Evolutionary conservation across 805 yeast genomes (phyloP).

Genomic region (Candida lessepsii): DNA sequence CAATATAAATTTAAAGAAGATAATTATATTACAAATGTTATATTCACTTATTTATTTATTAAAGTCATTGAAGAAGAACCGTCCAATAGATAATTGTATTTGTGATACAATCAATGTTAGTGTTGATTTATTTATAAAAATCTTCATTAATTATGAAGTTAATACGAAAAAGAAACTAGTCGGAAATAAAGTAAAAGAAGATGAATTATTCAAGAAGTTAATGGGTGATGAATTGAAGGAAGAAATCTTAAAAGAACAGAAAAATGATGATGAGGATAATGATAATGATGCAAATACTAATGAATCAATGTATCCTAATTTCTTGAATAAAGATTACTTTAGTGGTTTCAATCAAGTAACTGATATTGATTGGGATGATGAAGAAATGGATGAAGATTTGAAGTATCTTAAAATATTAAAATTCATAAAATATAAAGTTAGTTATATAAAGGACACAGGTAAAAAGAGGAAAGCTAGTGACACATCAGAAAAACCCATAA

Average conservation of each 20-base stretch:
- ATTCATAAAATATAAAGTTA: constrained; percentile 38
- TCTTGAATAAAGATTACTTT: constrained; percentile 16
- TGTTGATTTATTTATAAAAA: constrained; percentile 33
- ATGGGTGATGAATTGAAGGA: constrained; percentile 39
- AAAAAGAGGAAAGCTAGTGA: constrained; percentile 8
- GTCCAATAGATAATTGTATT: constrained; percentile 15
- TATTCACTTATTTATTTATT: constrained; percentile 41
- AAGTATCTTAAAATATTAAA: constrained; percentile 42
- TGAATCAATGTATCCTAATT: constrained; percentile 24
- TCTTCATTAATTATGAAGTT: constrained; percentile 40
- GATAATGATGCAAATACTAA: constrained; percentile 18
- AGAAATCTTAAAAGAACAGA: constrained; percentile 33
- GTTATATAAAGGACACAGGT: constrained; percentile 12
- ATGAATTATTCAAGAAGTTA: constrained; percentile 35
- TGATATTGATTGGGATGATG: constrained; percentile 49
- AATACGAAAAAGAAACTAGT: constrained; percentile 18
- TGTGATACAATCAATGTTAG: constrained; percentile 22
- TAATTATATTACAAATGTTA: constrained; percentile 42
- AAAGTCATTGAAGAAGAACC: constrained; percentile 29
- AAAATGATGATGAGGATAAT: constrained; percentile 29
- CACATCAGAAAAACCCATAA: not conserved
- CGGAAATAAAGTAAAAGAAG: constrained; percentile 28
- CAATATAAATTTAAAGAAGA: constrained; percentile 42
- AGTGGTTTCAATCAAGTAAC: constrained; percentile 13
- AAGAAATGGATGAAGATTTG: constrained; percentile 46